Evolutionary conservation across 805 yeast species (phyloP).

Genomic region (Wickerhamomyces bovis): DNA sequence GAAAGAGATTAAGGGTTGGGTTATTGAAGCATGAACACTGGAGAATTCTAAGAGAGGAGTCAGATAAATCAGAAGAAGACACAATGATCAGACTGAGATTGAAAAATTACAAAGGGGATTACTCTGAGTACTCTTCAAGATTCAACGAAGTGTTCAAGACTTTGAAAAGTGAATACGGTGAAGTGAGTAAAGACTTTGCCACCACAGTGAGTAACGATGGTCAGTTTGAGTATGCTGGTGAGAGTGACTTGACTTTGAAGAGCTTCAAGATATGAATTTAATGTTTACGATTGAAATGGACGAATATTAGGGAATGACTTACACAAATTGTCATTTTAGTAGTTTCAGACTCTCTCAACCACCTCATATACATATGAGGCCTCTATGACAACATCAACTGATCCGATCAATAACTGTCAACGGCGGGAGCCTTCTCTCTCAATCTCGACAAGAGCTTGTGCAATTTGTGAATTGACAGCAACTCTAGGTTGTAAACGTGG

Average conservation of each 20-base stretch:
- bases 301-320: not conserved
- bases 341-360: no score
- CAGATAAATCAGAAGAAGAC: conserved; percentile 12
- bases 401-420: no score
- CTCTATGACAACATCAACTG: no score
- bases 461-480: no score
- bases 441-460: no score
- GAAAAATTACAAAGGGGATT: conserved; percentile 25
- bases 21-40: conserved; percentile 14
- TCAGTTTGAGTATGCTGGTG: not conserved
- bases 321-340: no score
- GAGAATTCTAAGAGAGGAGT: conserved; percentile 10
- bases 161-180: not conserved
- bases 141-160: conserved; percentile 11
- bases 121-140: conserved; percentile 18
- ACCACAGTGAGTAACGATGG: not conserved
- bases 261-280: not conserved
- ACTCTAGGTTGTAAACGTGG: no score
- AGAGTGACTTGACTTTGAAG: not conserved
- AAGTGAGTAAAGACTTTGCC: not conserved
- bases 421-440: not conserved
- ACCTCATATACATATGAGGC: no score
- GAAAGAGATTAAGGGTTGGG: conserved; percentile 14
- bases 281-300: not conserved
- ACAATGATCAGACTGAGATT: conserved; percentile 15